Percentiles rank a stretch among this genome's conserved stretches.
Evolutionary conservation across 2,329 filamentous ascomycete genomes (phyloP).

Genomic region (Pseudogymnoascus destructans): DNA sequence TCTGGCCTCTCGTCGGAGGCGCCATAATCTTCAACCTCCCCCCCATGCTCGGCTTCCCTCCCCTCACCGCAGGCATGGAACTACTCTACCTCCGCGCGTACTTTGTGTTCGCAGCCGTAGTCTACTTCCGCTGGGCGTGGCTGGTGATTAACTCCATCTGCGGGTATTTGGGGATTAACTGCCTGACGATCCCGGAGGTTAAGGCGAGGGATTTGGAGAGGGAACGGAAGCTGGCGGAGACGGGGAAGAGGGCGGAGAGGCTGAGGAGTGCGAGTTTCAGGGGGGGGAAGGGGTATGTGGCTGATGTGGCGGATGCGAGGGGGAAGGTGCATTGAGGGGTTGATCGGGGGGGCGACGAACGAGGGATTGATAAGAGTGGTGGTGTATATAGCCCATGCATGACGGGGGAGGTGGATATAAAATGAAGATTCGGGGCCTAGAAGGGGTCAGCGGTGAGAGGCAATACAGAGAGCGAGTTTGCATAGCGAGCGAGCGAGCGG

Average conservation of each 20-base stretch:
- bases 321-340: not conserved
- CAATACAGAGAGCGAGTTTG: not conserved
- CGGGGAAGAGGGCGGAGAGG: conserved; percentile 15
- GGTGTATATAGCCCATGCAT: not conserved
- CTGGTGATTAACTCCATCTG: conserved; percentile 87
- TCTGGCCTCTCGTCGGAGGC: conserved; percentile 74
- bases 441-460: not conserved
- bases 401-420: not conserved
- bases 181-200: conserved; percentile 65
- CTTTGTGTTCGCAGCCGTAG: conserved; percentile 68
- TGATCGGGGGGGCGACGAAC: not conserved
- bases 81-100: conserved; percentile 73
- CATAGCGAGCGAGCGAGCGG: not conserved
- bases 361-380: no score
- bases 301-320: not conserved
- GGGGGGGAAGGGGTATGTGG: not conserved
- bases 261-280: not conserved
- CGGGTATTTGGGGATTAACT: conserved; percentile 83
- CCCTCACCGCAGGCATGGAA: conserved; percentile 54
- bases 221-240: conserved; percentile 12
- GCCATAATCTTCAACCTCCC: conserved; percentile 65
- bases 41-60: conserved; percentile 58
- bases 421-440: not conserved
- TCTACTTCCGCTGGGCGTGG: conserved; percentile 87
- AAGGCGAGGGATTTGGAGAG: conserved; percentile 28